Percentiles rank a stretch among this genome's conserved stretches.
Evolutionary conservation across 768 basidiomycete genomes (phyloP).

Genomic region (Butyriboletus loyo): DNA sequence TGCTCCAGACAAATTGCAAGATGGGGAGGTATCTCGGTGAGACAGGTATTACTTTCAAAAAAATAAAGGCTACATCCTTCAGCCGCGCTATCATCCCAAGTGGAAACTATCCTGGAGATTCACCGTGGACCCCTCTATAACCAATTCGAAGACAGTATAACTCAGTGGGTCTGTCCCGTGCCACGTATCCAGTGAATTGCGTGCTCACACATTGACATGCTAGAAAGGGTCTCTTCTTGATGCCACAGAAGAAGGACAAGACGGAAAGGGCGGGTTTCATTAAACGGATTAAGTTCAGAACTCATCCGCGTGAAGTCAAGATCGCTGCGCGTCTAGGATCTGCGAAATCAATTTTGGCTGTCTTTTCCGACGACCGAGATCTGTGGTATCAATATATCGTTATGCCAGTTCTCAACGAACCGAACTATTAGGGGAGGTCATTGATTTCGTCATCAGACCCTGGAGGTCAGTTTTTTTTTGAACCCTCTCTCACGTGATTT

Average conservation of each 20-base stretch:
- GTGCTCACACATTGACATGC: fast-evolving
- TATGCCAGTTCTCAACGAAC: background rate
- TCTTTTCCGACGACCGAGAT: slow-evolving; percentile 14
- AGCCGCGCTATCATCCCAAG: background rate
- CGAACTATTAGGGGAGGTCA: slow-evolving; percentile 23
- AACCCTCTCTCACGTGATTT: too few relatives aligned
- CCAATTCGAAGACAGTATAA: background rate
- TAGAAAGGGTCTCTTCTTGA: slow-evolving; percentile 1
- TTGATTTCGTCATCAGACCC: slow-evolving; percentile 28
- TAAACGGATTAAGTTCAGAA: slow-evolving; percentile 1
- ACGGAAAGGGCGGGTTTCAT: slow-evolving; percentile 11
- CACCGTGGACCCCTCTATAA: background rate
- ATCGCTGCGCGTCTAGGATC: slow-evolving; percentile 1
- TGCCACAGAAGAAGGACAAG: slow-evolving; percentile 1
- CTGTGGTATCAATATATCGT: slow-evolving; percentile 17
- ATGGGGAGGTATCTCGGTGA: too few relatives aligned
- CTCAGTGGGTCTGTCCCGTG: background rate
- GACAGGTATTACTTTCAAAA: too few relatives aligned
- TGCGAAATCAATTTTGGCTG: slow-evolving; percentile 22
- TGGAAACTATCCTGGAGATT: slow-evolving; percentile 16
- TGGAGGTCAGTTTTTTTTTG: slow-evolving; percentile 20
- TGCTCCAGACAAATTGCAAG: background rate
- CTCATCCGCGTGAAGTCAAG: background rate
- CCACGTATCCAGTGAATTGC: background rate
- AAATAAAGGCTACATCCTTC: background rate